phyloP scores from a whole-genome alignment of 2,329 filamentous ascomycete genomes.

The Fusarium veterinarium region DNA sequence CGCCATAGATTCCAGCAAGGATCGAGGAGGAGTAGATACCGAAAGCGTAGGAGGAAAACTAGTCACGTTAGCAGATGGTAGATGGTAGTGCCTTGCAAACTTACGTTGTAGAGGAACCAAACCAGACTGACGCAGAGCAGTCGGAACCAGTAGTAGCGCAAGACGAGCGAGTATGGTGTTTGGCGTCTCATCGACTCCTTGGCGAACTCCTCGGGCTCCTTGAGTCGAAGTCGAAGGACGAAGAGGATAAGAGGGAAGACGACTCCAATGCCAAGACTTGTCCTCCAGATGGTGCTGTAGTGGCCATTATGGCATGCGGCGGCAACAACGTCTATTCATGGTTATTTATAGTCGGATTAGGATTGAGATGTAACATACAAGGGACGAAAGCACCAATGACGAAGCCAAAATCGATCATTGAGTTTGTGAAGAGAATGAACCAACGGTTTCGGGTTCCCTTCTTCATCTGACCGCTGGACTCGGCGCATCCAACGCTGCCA shows the following conservation, averaged over 20 bases:
- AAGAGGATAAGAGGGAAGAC: constrained; percentile 81
- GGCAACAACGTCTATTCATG: constrained; percentile 58
- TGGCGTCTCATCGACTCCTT: constrained; percentile 73
- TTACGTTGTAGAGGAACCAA: constrained; percentile 85
- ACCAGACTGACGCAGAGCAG: constrained; percentile 77
- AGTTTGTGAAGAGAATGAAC: constrained; percentile 92
- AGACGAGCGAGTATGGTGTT: constrained; percentile 66
- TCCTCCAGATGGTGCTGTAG: constrained; percentile 82
- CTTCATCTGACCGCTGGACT: constrained; percentile 86
- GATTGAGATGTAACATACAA: constrained; percentile 45
- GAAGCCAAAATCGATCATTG: constrained; percentile 87
- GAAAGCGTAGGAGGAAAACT: constrained; percentile 86
- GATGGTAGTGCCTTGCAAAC: constrained; percentile 27
- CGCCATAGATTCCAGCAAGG: constrained; percentile 71
- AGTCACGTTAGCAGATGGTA: neutral
- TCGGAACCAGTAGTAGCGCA: constrained; percentile 78
- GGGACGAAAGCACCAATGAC: constrained; percentile 84
- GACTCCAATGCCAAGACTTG: constrained; percentile 80
- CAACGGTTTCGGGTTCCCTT: constrained; percentile 84
- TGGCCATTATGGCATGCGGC: constrained; percentile 70
- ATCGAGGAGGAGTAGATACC: constrained; percentile 86
- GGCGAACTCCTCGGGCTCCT: constrained; percentile 83
- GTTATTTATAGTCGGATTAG: neutral
- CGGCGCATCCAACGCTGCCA: constrained; percentile 85
- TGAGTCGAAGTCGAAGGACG: constrained; percentile 75